Percentiles rank a stretch among this genome's conserved stretches.
Evolutionary conservation across 192 early-diverging fungal genomes (phyloP).

Genomic region (Gonapodya prolifera): DNA sequence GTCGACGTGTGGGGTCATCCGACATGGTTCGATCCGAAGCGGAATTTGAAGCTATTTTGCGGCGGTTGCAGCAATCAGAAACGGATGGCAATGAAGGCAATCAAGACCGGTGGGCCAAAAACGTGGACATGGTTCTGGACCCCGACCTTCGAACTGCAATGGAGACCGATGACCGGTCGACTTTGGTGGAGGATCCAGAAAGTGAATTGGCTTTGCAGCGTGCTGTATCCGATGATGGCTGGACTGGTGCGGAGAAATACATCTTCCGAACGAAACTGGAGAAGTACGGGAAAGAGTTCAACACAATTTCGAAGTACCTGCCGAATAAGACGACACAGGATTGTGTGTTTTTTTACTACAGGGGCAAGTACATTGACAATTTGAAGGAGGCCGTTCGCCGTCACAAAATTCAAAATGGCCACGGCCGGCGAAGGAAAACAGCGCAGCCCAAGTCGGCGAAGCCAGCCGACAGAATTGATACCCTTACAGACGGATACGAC

Average conservation of each 20-base stretch:
- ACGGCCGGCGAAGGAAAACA: not conserved
- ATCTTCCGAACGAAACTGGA: not conserved
- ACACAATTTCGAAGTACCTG: not conserved
- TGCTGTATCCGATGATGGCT: not conserved
- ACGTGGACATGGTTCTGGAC: slow-evolving; percentile 2
- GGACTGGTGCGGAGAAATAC: not conserved
- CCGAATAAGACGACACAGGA: not conserved
- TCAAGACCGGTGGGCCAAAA: not conserved
- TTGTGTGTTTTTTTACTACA: not conserved
- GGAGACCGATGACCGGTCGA: not conserved
- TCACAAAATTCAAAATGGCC: not conserved
- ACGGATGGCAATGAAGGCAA: not conserved
- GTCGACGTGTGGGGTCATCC: not conserved
- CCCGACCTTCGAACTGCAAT: not conserved
- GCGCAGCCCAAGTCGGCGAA: not conserved
- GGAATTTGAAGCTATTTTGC: not conserved
- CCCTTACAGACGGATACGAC: not conserved
- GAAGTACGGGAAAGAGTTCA: slow-evolving; percentile 1
- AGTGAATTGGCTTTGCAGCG: not conserved
- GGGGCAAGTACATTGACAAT: not conserved
- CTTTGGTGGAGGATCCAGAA: not conserved
- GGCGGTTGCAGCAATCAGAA: not conserved
- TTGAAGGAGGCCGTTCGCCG: not conserved
- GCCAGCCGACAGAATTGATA: not conserved
- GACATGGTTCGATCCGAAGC: slow-evolving; percentile 5